Conservation (phyloP, 176 grass and related monocot genomes). For the Miscanthus lutarioriparius region DNA sequence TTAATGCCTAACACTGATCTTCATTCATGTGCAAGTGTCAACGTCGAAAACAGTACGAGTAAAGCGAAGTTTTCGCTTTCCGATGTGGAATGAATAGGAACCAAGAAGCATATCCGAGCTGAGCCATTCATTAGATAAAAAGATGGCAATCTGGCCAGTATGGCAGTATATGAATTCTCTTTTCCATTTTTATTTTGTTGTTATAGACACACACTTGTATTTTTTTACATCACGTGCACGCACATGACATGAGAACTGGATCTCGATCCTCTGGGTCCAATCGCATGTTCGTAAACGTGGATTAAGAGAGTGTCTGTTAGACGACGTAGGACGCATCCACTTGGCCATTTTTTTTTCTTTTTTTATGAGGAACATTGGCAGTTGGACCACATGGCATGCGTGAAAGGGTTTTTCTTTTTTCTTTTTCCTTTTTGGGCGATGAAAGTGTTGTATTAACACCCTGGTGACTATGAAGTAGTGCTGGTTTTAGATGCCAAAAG, state of each 20-base stretch:
- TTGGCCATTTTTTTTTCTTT: not conserved
- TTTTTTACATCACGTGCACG: not conserved
- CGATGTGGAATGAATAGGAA: slow-evolving; percentile 13
- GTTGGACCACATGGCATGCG: not conserved
- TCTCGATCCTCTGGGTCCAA: slow-evolving; percentile 29
- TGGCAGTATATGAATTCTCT: not conserved
- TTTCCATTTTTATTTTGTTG: not conserved
- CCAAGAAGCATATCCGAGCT: slow-evolving; percentile 13
- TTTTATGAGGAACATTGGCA: not conserved
- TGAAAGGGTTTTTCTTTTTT: not conserved
- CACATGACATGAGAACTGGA: slow-evolving; percentile 17
- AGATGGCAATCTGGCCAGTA: not conserved
- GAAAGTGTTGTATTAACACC: no score
- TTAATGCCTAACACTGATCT: not conserved
- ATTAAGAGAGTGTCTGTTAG: not conserved
- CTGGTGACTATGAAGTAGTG: not conserved
- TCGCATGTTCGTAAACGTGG: not conserved
- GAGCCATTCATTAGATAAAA: not conserved
- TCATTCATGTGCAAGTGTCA: slow-evolving; percentile 8
- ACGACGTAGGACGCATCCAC: not conserved
- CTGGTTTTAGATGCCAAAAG: not conserved
- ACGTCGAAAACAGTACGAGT: not conserved
- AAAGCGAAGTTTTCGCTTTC: not conserved
- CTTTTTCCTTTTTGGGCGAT: not conserved
- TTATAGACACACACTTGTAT: not conserved